These are phyloP conservation scores for Exserohilum turcica DNA, from an alignment of 2,329 filamentous ascomycete species.

Conservation along the genomic window DNA sequence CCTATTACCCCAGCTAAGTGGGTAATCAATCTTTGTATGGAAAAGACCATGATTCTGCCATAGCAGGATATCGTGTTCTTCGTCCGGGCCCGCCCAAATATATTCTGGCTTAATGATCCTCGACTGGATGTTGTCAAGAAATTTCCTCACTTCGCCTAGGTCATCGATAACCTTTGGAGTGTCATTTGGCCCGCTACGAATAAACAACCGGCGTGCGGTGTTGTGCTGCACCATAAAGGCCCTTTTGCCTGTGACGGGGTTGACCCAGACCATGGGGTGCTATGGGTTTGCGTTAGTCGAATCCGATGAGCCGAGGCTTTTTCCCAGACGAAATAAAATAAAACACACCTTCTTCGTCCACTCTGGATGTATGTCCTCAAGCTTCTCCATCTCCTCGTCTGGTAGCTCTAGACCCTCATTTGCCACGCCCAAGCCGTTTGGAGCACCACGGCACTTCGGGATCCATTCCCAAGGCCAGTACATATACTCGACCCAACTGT, in stretches of 20 bases:
- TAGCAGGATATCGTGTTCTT: slow-evolving; percentile 4
- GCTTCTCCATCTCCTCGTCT: not conserved
- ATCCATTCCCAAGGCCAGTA: slow-evolving; percentile 2
- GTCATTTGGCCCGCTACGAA: not conserved
- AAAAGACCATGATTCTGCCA: slow-evolving; percentile 6
- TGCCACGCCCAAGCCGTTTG: slow-evolving; percentile 1
- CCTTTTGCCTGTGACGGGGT: slow-evolving; percentile 1
- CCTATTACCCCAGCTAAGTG: slow-evolving; percentile 1
- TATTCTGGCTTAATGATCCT: slow-evolving; percentile 10
- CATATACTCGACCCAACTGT: slow-evolving; percentile 7
- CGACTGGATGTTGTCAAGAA: slow-evolving; percentile 1
- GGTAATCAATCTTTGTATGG: slow-evolving; percentile 9
- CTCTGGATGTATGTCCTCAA: not conserved
- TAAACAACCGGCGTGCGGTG: slow-evolving; percentile 1
- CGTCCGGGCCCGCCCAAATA: slow-evolving; percentile 2
- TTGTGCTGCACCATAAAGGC: slow-evolving; percentile 4
- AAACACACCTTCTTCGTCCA: slow-evolving; percentile 8
- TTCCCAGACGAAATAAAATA: too few species aligned
- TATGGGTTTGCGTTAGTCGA: not conserved
- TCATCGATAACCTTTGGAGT: slow-evolving; percentile 3
- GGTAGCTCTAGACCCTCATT: slow-evolving; percentile 3
- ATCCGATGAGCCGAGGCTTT: not conserved
- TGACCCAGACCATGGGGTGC: slow-evolving; percentile 5
- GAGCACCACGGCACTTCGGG: slow-evolving; percentile 6
- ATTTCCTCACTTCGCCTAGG: slow-evolving; percentile 4